Evolutionary conservation across 2,329 filamentous ascomycete genomes (phyloP), one percentile per base, ranked within the genome.

Genomic region (Chaetomium sp.): DNA sequence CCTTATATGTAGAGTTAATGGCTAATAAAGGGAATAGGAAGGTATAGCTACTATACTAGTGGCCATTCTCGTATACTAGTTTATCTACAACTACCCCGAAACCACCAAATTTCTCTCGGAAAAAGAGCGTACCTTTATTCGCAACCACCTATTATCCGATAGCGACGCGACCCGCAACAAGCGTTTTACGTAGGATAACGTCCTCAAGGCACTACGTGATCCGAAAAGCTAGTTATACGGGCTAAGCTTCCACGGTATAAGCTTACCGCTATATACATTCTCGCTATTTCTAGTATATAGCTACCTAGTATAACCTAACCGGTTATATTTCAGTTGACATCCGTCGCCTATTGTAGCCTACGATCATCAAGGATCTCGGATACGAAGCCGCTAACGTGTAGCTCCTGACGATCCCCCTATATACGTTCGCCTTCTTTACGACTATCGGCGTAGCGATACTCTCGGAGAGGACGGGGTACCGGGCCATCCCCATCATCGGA

Each of bases 141-240:
- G 85, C 25, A 79, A 82, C 10, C 85, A 90, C 0, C 80, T 93
- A 0, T 85, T 85, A 10, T 81, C 83, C 5, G 89, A 93, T 69
- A 87, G 84, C 67, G 90, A 93, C 71, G 86, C 89, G 0, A 91
- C 86, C 0, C 83, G 87, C 5, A 79, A 88, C 56, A 90, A 94
- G 69, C 72, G 78, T 0, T 93, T 93, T 71, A 83, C 78, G 3
- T 93, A 90, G 91, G 74, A 69, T 0, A 87, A 87, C 23, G 90
- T 93, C 0, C 63, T 75, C 27, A 79, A 84, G 21, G 90, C 90
- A 0, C 74, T 91, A 47, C 84, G 81, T 16, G 88, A 93, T 70
- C 84, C 85, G 1, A 91, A 88, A 72, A 87, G 87, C 71, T 91
- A 87, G 87, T 80, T 93, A 0, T 93, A 93, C 68, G 87, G 88